Base-by-base conservation (phyloP, 345 rosid genomes). In the Punica granatum region DNA sequence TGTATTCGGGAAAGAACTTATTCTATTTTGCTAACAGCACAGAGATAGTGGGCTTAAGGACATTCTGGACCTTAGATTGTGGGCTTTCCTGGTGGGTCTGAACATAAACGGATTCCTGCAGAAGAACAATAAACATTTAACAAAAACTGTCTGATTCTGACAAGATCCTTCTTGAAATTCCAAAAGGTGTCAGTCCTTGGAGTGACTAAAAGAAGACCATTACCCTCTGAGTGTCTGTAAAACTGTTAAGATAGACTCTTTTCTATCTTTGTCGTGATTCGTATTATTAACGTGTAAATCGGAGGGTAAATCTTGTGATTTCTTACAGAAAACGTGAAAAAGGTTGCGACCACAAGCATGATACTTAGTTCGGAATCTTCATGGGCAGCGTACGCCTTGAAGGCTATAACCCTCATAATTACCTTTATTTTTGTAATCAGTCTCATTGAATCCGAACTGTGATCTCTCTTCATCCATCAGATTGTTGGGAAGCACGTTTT, bases 401-500 rank as follows among this genome's bases (percentile, higher is more conserved):
- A n/a, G 28, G 58, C 28, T 10, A 51, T 13, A n/a, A n/a, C 58
- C 10, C 58, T 8, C 8, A 51, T 51, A 51, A 23, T 51, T 11
- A n/a, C 58, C 23, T n/a, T n/a, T n/a, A 51, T 56, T 56, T 56
- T 33, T 30, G 2, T 30, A 30, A 37, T 5, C 41, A 4, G 41
- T 15, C 18, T 30, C 16, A 26, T 56, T 26, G 61, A 15, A 56
- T 56, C 49, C 13, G 33, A 56, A 56, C 25, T 56, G 32, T 3
- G 25, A 56, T 56, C 13, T 56, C 34, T 56, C 18, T 13, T 56
- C 63, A 23, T n/a, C 42, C 30, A 34, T 69, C 63, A 65, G 69
- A 30, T 65, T 61, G 68, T 70, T 16, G 33, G 69, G 48, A 16
- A 58, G 31, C 64, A 64, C 41, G 66, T 62, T 66, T 69, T 77